These are phyloP conservation scores for Phytophthora hibernalis DNA, from an alignment of 352 stramenopile species.

Conservation along the genomic window DNA sequence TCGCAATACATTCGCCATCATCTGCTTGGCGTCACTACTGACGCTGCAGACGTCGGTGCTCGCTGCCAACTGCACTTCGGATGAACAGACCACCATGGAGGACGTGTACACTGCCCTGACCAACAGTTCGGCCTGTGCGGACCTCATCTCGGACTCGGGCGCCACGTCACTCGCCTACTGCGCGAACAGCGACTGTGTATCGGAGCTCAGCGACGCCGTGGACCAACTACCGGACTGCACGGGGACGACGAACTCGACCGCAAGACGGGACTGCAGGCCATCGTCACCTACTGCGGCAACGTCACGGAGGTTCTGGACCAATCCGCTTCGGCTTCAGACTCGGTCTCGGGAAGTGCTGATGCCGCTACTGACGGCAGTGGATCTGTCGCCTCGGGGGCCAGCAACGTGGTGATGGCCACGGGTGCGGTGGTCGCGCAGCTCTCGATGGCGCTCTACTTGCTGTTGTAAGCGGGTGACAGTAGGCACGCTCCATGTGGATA, in stretches of 20 bases:
- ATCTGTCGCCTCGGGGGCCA: constrained; percentile 12
- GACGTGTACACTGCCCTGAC: constrained; percentile 39
- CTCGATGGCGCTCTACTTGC: constrained; percentile 29
- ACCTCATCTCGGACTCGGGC: constrained; percentile 34
- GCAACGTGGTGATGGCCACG: neutral
- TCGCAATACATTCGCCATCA: constrained; percentile 6
- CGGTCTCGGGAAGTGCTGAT: constrained; percentile 15
- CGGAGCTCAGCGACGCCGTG: constrained; percentile 27
- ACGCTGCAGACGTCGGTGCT: constrained; percentile 16
- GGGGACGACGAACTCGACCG: constrained; percentile 37
- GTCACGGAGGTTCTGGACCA: constrained; percentile 27
- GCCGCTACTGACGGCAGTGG: constrained; percentile 11
- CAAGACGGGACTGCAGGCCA: constrained; percentile 33
- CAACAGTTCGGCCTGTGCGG: constrained; percentile 27
- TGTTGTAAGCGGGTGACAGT: constrained; percentile 12
- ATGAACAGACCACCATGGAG: constrained; percentile 36
- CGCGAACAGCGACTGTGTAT: constrained; percentile 35
- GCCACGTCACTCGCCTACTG: constrained; percentile 47
- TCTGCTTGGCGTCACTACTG: constrained; percentile 11
- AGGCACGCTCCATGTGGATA: neutral
- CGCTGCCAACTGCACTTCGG: constrained; percentile 36
- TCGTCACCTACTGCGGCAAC: constrained; percentile 34
- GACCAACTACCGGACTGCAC: constrained; percentile 43
- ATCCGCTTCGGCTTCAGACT: constrained; percentile 24
- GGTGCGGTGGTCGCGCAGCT: constrained; percentile 15